Conservation (phyloP, 2,329 filamentous ascomycete genomes). For the Grosmannia clavigera region DNA sequence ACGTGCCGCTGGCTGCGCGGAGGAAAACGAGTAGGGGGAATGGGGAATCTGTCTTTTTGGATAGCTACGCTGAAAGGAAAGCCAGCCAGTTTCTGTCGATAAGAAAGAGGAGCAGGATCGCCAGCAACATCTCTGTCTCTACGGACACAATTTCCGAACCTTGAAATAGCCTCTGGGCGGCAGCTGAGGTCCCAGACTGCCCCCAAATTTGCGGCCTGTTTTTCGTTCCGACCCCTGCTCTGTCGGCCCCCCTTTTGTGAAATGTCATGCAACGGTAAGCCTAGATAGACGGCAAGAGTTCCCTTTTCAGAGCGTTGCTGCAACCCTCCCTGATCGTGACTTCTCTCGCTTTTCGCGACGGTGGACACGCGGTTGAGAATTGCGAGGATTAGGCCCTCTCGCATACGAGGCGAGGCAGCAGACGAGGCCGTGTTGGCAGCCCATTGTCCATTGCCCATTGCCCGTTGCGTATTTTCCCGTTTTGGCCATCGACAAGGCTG, state of each 20-base stretch:
- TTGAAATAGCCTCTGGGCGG: not conserved
- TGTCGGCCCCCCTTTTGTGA: not conserved
- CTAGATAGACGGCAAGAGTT: not conserved
- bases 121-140: not conserved
- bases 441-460: too few relatives aligned
- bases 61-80: not conserved
- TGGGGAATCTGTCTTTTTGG: not conserved
- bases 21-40: not conserved
- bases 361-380: too few relatives aligned
- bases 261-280: not conserved
- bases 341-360: too few relatives aligned
- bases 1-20: not conserved
- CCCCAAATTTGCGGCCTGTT: not conserved
- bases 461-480: too few relatives aligned
- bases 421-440: too few relatives aligned
- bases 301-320: not conserved
- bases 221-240: not conserved
- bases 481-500: not conserved
- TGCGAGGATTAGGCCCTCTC: too few relatives aligned
- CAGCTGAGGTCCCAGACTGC: not conserved
- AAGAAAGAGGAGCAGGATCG: not conserved
- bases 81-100: not conserved
- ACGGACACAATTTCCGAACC: not conserved
- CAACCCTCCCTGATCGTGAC: not conserved
- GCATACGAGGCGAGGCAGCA: not conserved